Evolutionary conservation across 1,284 basidiomycete species (phyloP).

Genomic region (Butyriboletus appendiculatus): DNA sequence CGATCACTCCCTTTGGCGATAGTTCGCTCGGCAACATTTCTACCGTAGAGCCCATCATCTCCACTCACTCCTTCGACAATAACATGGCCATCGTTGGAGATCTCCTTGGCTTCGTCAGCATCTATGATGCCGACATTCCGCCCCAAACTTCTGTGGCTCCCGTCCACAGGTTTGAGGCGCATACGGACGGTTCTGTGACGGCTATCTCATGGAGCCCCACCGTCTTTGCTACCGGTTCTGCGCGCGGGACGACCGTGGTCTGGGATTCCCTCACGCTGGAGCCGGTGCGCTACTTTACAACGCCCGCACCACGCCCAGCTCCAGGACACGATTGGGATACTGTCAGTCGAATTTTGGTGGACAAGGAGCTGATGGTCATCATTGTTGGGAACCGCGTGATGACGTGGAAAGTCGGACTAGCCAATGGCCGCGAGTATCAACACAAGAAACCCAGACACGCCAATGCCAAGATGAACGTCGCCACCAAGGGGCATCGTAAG

Average conservation of each 20-base stretch:
- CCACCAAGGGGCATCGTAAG: constrained; percentile 32
- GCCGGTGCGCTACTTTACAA: constrained; percentile 54
- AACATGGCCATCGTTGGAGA: constrained; percentile 61
- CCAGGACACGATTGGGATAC: constrained; percentile 43
- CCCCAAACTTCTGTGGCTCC: constrained; percentile 31
- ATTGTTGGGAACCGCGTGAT: constrained; percentile 65
- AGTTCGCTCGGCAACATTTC: constrained; percentile 49
- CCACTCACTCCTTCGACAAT: constrained; percentile 34
- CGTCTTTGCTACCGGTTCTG: constrained; percentile 63
- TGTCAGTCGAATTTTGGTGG: constrained; percentile 65
- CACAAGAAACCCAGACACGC: constrained; percentile 23
- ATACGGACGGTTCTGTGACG: constrained; percentile 58
- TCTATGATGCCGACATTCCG: constrained; percentile 45
- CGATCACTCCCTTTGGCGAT: constrained; percentile 54
- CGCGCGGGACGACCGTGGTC: constrained; percentile 60
- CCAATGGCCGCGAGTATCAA: constrained; percentile 21
- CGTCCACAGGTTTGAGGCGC: constrained; percentile 55
- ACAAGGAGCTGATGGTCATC: constrained; percentile 63
- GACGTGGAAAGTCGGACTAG: constrained; percentile 66
- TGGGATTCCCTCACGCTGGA: constrained; percentile 70
- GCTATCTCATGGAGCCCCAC: constrained; percentile 61
- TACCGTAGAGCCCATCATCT: constrained; percentile 49
- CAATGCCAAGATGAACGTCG: constrained; percentile 19
- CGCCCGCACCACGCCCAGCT: constrained; percentile 43
- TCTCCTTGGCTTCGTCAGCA: constrained; percentile 54